Conservation (phyloP, 495 filamentous ascomycete species). For the Neurospora terricola region DNA sequence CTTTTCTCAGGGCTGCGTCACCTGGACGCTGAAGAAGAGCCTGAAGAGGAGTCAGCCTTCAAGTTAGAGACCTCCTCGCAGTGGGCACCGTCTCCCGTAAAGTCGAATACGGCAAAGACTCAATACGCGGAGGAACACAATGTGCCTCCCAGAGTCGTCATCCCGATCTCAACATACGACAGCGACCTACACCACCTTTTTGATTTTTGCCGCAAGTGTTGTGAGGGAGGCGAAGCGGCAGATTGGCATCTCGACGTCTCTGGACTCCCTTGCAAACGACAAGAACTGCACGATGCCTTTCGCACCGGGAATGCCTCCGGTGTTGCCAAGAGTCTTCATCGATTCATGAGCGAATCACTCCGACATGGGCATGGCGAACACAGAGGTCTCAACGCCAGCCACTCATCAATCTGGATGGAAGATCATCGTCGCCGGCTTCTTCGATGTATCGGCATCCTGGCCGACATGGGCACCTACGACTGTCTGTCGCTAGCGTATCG, state of each 20-base stretch:
- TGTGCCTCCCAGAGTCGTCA: neutral
- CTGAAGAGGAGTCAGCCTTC: neutral
- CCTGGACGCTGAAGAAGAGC: no score
- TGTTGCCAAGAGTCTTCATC: neutral
- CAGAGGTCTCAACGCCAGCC: neutral
- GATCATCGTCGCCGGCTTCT: neutral
- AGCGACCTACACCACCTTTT: neutral
- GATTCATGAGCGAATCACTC: neutral
- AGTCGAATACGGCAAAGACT: neutral
- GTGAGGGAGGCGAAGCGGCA: neutral
- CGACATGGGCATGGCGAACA: neutral
- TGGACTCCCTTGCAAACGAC: neutral
- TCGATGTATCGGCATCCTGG: neutral
- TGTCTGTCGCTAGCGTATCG: neutral
- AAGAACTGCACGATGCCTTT: neutral
- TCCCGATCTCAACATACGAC: neutral
- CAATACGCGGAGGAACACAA: neutral
- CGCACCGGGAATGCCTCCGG: neutral
- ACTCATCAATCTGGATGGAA: neutral
- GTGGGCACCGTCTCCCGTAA: fast-evolving
- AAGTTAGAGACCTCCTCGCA: neutral
- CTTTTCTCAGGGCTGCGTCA: neutral
- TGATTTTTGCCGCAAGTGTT: neutral
- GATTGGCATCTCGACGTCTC: neutral
- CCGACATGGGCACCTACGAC: neutral